Evolutionary conservation across 768 basidiomycete genomes (phyloP), one percentile per base, ranked within the genome.

Genomic region (Leccinum olivaceopallidum): DNA sequence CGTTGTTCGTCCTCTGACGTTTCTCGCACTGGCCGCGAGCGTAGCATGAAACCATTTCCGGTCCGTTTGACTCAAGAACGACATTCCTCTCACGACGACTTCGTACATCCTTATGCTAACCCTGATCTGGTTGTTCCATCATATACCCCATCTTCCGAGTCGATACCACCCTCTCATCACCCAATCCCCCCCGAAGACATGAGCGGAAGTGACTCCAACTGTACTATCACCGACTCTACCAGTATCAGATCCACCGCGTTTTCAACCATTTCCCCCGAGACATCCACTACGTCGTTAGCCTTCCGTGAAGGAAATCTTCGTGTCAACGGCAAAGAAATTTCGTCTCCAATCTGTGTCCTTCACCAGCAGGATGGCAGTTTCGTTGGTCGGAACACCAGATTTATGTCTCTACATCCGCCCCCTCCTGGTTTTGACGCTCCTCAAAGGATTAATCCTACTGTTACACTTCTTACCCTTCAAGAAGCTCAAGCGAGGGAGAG

Each of bases 101-200:
- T 77, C 58, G 68, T 81, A 42, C 91, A 93, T 75, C 91, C 91
- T 28, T 93, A 91, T 70, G 91, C 91, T 56, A 91, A 92, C 66
- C 90, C 90, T 8, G 87, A 91, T 62, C 76, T 89, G 50, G 82
- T 82, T 34, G 53, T 75, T 39, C 20, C 44, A 20, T 71, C 76
- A 53, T 70, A 78, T 57, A 65, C 77, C 50, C 76, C 76, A 53
- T 65, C 66, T 57, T 66, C 69, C 28, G 63, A 69, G 52, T 65
- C 65, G n/a, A 53, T 61, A 58, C 69, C 74, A 58, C 69, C 74
- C 39, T 68, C 74, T 44, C 63, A 68, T 34, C 71, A 71, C 13
- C 57, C 76, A 54, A 60, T 66, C 57, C 70, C 73, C 57, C 70
- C 73, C 58, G 68, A 75, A 48, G 68, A 69, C 54, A 69, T 83